A percentile compares a stretch with the other conserved stretches of the same genome.
phyloP scores from a whole-genome alignment of 2,329 filamentous ascomycete species.

The Botryotinia globosa region DNA sequence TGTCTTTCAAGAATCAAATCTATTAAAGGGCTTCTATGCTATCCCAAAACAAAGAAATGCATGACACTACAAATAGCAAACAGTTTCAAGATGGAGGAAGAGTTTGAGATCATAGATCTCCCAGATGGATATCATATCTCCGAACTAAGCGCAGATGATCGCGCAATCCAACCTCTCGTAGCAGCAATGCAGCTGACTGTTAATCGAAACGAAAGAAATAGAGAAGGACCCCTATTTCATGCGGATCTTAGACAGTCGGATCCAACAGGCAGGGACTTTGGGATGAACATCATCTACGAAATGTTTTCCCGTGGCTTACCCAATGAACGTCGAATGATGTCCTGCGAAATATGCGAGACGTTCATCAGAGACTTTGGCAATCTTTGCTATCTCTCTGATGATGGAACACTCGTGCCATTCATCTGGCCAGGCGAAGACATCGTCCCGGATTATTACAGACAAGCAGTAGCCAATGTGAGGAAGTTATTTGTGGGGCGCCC shows the following conservation, averaged over 20 bases:
- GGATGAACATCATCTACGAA: slow-evolving; percentile 6
- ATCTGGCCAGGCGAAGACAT: slow-evolving; percentile 12
- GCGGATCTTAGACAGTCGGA: slow-evolving; percentile 6
- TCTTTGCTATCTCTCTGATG: neutral
- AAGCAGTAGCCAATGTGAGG: neutral
- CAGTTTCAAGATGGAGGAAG: slow-evolving; percentile 5
- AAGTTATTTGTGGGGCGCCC: slow-evolving; percentile 11
- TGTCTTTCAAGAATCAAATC: neutral
- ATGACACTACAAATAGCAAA: neutral
- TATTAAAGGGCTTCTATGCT: neutral
- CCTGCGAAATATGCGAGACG: slow-evolving; percentile 10
- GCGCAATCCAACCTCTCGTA: slow-evolving; percentile 8
- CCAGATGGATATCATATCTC: slow-evolving; percentile 7
- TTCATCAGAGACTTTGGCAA: slow-evolving; percentile 8
- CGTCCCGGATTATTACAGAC: slow-evolving; percentile 9
- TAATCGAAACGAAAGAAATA: neutral
- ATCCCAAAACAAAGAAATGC: neutral
- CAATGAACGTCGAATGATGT: neutral
- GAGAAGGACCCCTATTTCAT: slow-evolving; percentile 1
- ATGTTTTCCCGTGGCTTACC: slow-evolving; percentile 7
- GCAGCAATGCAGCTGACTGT: neutral
- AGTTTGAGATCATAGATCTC: slow-evolving; percentile 11
- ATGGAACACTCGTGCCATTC: slow-evolving; percentile 4
- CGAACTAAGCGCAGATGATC: neutral
- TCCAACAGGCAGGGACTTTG: neutral